Evolutionary conservation across 1,284 basidiomycete species (phyloP), one percentile per base, ranked within the genome.

Genomic region (Somion occarium): DNA sequence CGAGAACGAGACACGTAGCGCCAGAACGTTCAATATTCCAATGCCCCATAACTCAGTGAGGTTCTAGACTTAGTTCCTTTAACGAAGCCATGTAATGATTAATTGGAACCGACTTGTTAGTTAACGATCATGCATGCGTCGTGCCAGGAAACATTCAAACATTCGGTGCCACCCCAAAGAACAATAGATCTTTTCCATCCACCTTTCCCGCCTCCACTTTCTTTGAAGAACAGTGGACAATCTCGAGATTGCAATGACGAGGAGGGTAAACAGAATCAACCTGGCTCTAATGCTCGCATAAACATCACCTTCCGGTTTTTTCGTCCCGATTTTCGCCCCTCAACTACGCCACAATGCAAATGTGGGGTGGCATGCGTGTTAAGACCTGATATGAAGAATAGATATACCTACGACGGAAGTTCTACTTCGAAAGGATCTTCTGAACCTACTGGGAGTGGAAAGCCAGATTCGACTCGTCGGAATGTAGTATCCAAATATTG

Each of bases 241-340:
- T 50, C 50, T 15, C 53, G 50, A n/a, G 49, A 58, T 0, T 51
- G 46, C 11, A 38, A 39, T 5, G 42, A 49, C 1, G 38, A 50
- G 15, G 46, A 48, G 19, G 15, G n/a, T n/a, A 38, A 37, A 38
- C 11, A 37, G 25, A 23, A 54, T 3, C 49, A 48, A 7, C 56
- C 58, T 1, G 43, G 71, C 2, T 85, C 79, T 19, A 92, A 84
- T 50, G 82, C 79, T 53, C 80, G 92, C 20, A 93, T 95, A 60
- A 94, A 93, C 61, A 86, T 95, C 51, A 95, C 92, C 0, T 94
- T 94, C 65, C 77, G 91, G 38, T 93, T 93, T 65, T 93, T 89
- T 59, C 79, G 90, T 52, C 84, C 90, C 38, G 93, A 97, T 69
- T 97, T 91, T 64, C 75, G 77, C 24, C 83, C 93, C 0, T 64